These are phyloP conservation scores for Trametes pubescens DNA, from an alignment of 1,284 basidiomycete species.

Conservation along the genomic window DNA sequence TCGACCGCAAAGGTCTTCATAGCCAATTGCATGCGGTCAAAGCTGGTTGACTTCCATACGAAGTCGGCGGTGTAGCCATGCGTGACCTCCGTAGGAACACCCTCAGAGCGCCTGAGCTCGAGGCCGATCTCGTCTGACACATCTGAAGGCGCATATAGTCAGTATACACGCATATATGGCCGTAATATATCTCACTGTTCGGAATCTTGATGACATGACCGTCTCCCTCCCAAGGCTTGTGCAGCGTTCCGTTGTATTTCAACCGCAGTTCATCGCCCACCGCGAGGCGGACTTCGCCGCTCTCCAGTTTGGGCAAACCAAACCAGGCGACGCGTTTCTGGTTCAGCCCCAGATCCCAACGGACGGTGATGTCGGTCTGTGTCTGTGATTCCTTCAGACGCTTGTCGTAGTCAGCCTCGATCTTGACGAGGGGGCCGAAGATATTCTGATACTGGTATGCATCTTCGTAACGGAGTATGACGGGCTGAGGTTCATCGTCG, in stretches of 20 bases:
- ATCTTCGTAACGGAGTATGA: slow-evolving; percentile 93
- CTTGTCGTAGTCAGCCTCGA: slow-evolving; percentile 99
- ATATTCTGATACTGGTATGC: slow-evolving; percentile 99
- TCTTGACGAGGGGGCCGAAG: slow-evolving; percentile 98
- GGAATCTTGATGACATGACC: slow-evolving; percentile 99
- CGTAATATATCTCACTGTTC: slow-evolving; percentile 76
- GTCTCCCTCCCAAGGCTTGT: slow-evolving; percentile 95
- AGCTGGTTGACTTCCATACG: slow-evolving; percentile 99
- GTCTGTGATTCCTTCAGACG: slow-evolving; percentile 98
- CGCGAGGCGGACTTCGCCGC: slow-evolving; percentile 95
- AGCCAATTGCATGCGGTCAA: slow-evolving; percentile 98
- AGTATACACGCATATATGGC: slow-evolving; percentile 11
- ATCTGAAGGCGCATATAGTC: slow-evolving; percentile 59
- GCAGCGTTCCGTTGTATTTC: slow-evolving; percentile 88
- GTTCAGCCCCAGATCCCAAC: slow-evolving; percentile 98
- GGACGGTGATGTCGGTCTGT: slow-evolving; percentile 93
- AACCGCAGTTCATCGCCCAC: slow-evolving; percentile 96
- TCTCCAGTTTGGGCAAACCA: slow-evolving; percentile 94
- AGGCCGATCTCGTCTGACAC: slow-evolving; percentile 98
- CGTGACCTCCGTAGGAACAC: slow-evolving; percentile 94
- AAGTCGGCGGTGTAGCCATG: slow-evolving; percentile 97
- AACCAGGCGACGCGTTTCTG: slow-evolving; percentile 99
- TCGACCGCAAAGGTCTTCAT: slow-evolving; percentile 99
- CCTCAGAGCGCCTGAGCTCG: slow-evolving; percentile 90
- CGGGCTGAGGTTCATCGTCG: slow-evolving; percentile 95